Base-by-base conservation (phyloP, 805 yeast genomes). In the Suhomyces prunicola region DNA sequence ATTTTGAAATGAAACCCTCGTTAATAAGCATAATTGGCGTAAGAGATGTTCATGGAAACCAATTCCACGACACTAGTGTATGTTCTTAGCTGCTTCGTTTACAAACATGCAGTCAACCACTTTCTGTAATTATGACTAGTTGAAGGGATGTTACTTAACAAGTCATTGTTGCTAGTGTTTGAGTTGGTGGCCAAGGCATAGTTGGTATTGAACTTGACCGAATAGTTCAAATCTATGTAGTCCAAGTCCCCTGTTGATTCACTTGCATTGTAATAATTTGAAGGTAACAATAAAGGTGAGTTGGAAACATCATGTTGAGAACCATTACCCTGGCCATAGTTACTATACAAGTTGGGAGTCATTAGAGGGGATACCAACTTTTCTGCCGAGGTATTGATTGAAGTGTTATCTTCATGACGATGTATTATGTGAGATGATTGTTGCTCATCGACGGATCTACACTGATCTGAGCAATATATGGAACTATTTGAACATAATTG, bases 41-140 rank as follows among this genome's bases (percentile, higher is more conserved):
- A 27, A 39, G 50, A 39, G 40, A 13, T 48, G 39, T 15, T 39
- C 22, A 40, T 48, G 23, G 27, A 48, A 48, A 15, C 42, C 47
- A 44, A 42, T 46, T 39, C 42, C 42, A 39, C 24, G 42, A 39
- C 17, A 9, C 24, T 19, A 19, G 27, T 48, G 35, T 40, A 19
- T 42, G 40, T 31, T 22, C 24, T 19, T 39, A n/a, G 13, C 19
- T 19, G 24, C 24, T 19, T 39, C 26, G 10, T 33, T 48, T 47
- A 62, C 54, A 63, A 62, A 50, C 68, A 67, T 48, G 69, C 74
- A 47, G 73, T 69, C 60, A 72, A 63, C 76, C 76, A 72, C 55
- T 71, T 69, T 50, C 76, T 63, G 58, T 72, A 72, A 59, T 72
- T 72, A 51, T 70, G 72, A 36, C 72, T 66, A 26, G 76, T 70